Base-by-base conservation (phyloP, 2,329 filamentous ascomycete genomes). In the Dactylonectria macrodidyma region DNA sequence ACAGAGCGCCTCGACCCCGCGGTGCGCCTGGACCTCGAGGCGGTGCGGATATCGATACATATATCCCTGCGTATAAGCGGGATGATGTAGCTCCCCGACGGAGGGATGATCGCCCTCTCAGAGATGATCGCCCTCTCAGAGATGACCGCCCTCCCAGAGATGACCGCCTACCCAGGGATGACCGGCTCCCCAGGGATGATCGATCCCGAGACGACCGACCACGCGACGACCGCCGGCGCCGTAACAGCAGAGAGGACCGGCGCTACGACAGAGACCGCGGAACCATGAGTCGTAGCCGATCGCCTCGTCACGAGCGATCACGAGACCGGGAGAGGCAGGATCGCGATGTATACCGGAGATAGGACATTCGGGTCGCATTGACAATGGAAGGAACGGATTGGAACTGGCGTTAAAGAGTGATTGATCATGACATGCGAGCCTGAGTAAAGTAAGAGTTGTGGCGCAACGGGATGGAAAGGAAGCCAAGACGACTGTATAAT, bases 341-440 rank as follows among this genome's bases (percentile, higher is more conserved):
- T 48, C 81, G 84, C 59, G 86, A 87, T 59, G 73, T 81, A 51
- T 87, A 88, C 77, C 84, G 86, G 66, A 83, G 86, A 80, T 87
- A 85, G 77, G 56, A 71, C 64, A 26, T 24, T 62, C 58, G 54
- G 54, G 30, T 57, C 57, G 46, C 36, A 33, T 54, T 16, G 61
- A 59, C 54, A 7, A 34, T 22, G 51, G 33, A 24, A 36, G 26
- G 6, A 48, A 48, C 59, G 51, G 50, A 41, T 57, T 54, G 60
- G 54, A 58, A 61, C 48, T 57, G 72, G 72, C 74, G 72, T 76
- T 72, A 51, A 60, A 54, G 55, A 59, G 62, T 60, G 58, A 36
- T 52, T 65, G 48, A 65, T 58, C 57, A 59, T 36, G 33, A 50
- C 50, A 61, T 74, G 64, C 67, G 59, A 60, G 64, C 54, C 50